Conservation (phyloP, 2,329 filamentous ascomycete genomes). For the Ophiostoma perfectum region DNA sequence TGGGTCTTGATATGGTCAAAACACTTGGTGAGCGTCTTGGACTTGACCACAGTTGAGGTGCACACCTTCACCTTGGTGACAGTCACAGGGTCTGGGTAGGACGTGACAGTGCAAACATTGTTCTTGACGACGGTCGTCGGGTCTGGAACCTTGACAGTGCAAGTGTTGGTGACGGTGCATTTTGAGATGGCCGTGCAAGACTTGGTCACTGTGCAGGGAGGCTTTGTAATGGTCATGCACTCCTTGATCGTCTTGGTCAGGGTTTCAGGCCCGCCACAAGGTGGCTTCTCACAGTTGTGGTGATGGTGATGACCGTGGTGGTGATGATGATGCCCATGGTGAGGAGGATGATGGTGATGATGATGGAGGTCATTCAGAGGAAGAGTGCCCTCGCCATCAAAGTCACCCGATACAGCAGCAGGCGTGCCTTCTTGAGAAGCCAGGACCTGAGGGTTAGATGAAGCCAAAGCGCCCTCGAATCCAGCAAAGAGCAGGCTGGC, state of each 20-base stretch:
- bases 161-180: constrained; percentile 17
- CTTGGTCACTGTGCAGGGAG: constrained; percentile 13
- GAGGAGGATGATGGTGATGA: constrained; percentile 7
- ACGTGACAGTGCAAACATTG: constrained; percentile 1
- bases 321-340: constrained; percentile 4
- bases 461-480: constrained; percentile 19
- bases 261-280: background rate
- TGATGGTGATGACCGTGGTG: background rate
- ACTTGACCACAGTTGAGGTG: constrained; percentile 17
- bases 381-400: constrained; percentile 3
- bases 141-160: constrained; percentile 17
- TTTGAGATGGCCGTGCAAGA: constrained; percentile 10
- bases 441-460: background rate
- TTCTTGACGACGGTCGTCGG: constrained; percentile 17
- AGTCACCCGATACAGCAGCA: background rate
- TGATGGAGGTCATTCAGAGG: constrained; percentile 11
- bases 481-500: constrained; percentile 21
- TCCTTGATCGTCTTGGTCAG: background rate
- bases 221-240: background rate
- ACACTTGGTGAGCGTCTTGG: constrained; percentile 21
- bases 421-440: background rate
- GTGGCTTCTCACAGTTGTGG: constrained; percentile 6
- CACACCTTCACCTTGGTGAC: constrained; percentile 10
- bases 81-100: constrained; percentile 4
- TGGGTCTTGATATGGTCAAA: constrained; percentile 20